phyloP scores from a whole-genome alignment of 2,329 filamentous ascomycete species.

The Claviceps capensis region DNA sequence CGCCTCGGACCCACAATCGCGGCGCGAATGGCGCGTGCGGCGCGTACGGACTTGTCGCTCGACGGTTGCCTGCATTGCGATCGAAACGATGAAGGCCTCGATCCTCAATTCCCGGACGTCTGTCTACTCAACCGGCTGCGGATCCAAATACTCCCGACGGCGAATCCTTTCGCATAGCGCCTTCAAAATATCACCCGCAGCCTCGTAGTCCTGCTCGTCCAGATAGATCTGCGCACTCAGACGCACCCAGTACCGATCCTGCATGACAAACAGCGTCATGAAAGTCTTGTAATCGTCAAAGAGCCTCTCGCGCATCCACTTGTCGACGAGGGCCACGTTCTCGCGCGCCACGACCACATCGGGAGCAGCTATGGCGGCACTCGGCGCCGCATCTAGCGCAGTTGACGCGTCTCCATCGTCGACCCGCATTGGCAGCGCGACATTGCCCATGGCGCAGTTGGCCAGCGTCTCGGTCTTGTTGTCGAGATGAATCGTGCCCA shows the following conservation, averaged over 20 bases:
- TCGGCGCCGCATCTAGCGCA: conserved; percentile 7
- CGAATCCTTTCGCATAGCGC: conserved; percentile 28
- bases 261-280: conserved; percentile 48
- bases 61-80: too few relatives aligned
- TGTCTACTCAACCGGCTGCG: not conserved
- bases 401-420: conserved; percentile 14
- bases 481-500: conserved; percentile 62
- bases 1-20: too few relatives aligned
- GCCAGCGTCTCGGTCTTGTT: conserved; percentile 48
- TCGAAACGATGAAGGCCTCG: too few relatives aligned
- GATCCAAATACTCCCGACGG: conserved; percentile 20
- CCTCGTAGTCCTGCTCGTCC: conserved; percentile 66
- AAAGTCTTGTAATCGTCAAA: conserved; percentile 56
- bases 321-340: conserved; percentile 25
- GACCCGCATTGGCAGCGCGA: conserved; percentile 52
- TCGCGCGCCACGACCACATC: conserved; percentile 14
- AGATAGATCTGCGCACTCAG: conserved; percentile 76
- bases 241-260: conserved; percentile 52
- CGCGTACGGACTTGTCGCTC: too few relatives aligned
- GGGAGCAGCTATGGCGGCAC: not conserved
- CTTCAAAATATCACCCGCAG: conserved; percentile 46
- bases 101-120: too few relatives aligned
- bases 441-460: conserved; percentile 57
- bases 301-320: conserved; percentile 45
- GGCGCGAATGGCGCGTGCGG: too few relatives aligned